phyloP scores from a whole-genome alignment of 2,329 filamentous ascomycete genomes.

The Sclerotinia nivalis region DNA sequence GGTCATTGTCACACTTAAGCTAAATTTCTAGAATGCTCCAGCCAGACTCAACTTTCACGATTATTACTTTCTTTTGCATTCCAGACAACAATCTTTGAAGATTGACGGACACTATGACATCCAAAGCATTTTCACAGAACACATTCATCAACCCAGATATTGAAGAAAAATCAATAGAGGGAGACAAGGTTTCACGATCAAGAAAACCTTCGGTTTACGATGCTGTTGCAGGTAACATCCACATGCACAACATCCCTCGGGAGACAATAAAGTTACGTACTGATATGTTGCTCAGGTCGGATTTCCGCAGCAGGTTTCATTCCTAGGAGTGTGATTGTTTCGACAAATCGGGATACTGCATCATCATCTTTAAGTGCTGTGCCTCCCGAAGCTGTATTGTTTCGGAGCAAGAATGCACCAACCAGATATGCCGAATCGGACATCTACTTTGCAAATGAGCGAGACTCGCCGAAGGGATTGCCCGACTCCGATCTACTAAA shows the following conservation, averaged over 20 bases:
- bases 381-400: slow-evolving; percentile 71
- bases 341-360: slow-evolving; percentile 37
- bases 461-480: slow-evolving; percentile 54
- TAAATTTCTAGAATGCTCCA: slow-evolving; percentile 14
- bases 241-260: slow-evolving; percentile 3
- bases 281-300: slow-evolving; percentile 40
- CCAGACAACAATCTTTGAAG: not conserved
- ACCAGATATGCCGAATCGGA: slow-evolving; percentile 69
- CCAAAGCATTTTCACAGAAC: slow-evolving; percentile 33
- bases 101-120: slow-evolving; percentile 32
- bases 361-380: slow-evolving; percentile 45
- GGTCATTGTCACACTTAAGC: slow-evolving; percentile 10
- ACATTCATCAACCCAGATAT: slow-evolving; percentile 27
- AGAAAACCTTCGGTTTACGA: slow-evolving; percentile 64
- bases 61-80: not conserved
- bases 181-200: slow-evolving; percentile 32
- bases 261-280: slow-evolving; percentile 10
- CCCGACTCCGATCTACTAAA: slow-evolving; percentile 71
- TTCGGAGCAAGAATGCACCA: slow-evolving; percentile 63
- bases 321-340: slow-evolving; percentile 31
- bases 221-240: slow-evolving; percentile 64
- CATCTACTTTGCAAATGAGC: slow-evolving; percentile 66
- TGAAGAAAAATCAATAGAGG: slow-evolving; percentile 25
- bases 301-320: slow-evolving; percentile 49
- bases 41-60: not conserved